These are phyloP conservation scores for Penicillium sp. DNA, from an alignment of 2,329 filamentous ascomycete genomes.

Conservation along the genomic window DNA sequence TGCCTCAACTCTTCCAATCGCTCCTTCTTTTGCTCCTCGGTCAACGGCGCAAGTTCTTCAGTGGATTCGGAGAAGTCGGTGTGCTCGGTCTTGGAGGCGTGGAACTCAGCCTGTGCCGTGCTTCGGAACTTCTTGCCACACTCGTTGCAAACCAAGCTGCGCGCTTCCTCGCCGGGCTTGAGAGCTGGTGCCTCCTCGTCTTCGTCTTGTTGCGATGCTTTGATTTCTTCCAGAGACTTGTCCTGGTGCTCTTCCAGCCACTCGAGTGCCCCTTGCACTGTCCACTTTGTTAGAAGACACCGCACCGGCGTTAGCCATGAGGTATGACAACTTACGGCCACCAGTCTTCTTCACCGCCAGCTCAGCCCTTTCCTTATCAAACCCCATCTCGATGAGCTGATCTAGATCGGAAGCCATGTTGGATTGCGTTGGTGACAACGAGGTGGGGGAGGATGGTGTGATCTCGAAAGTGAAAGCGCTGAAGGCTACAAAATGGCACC, in stretches of 20 bases:
- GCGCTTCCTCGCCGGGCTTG: conserved; percentile 70
- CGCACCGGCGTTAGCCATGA: background rate
- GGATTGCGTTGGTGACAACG: background rate
- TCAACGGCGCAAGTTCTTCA: conserved; percentile 87
- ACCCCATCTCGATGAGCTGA: conserved; percentile 70
- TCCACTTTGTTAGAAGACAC: conserved; percentile 18
- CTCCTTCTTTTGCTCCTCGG: conserved; percentile 86
- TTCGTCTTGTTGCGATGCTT: conserved; percentile 58
- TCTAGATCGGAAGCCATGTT: conserved; percentile 59
- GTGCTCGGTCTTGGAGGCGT: conserved; percentile 89
- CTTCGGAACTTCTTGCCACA: conserved; percentile 90
- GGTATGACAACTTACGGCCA: conserved; percentile 63
- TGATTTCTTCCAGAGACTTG: conserved; percentile 80
- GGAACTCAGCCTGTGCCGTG: conserved; percentile 80
- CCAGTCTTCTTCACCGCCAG: conserved; percentile 83
- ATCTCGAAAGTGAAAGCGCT: background rate
- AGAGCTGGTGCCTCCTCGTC: conserved; percentile 66
- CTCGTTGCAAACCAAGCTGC: conserved; percentile 89
- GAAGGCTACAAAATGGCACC: background rate
- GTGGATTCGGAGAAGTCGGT: conserved; percentile 90
- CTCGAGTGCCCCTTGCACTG: conserved; percentile 86
- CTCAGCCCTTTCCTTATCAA: conserved; percentile 79
- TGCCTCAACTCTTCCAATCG: conserved; percentile 74
- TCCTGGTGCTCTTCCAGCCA: conserved; percentile 95
- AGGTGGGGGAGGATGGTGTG: background rate